Evolutionary conservation across 768 basidiomycete genomes (phyloP).

Genomic region (Sistotremastrum niveocremeum): DNA sequence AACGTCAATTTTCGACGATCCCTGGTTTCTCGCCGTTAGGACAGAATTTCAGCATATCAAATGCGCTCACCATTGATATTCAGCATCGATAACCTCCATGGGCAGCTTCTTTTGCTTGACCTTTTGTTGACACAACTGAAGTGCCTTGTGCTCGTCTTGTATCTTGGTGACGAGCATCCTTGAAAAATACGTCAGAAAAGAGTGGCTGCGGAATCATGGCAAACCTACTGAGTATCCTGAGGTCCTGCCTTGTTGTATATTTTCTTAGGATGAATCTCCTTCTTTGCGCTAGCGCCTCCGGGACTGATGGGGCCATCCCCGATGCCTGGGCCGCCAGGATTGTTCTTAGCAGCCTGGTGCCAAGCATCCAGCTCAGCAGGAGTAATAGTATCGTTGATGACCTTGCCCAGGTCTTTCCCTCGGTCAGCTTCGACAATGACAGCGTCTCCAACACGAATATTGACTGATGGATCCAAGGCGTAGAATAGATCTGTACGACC

Average conservation of each 20-base stretch:
- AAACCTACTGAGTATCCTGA: conserved; percentile 67
- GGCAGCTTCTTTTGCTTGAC: conserved; percentile 88
- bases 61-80: conserved; percentile 82
- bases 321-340: conserved; percentile 30
- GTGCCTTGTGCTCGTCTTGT: conserved; percentile 84
- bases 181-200: conserved; percentile 5
- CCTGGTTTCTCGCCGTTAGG: conserved; percentile 29
- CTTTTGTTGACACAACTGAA: conserved; percentile 84
- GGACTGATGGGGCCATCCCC: conserved; percentile 18
- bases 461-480: conserved; percentile 49
- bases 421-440: conserved; percentile 97
- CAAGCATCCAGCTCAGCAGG: conserved; percentile 83
- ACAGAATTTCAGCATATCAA: background rate
- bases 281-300: conserved; percentile 34
- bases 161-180: conserved; percentile 71
- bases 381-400: conserved; percentile 84
- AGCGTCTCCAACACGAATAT: conserved; percentile 73
- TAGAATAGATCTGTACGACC: conserved; percentile 94
- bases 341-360: conserved; percentile 43
- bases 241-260: conserved; percentile 80
- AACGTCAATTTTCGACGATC: conserved; percentile 97
- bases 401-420: conserved; percentile 84
- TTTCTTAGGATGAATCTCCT: conserved; percentile 95
- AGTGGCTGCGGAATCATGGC: background rate
- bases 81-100: conserved; percentile 98